Evolutionary conservation across 2,329 filamentous ascomycete species (phyloP).

Genomic region (Rachicladosporium sp.): DNA sequence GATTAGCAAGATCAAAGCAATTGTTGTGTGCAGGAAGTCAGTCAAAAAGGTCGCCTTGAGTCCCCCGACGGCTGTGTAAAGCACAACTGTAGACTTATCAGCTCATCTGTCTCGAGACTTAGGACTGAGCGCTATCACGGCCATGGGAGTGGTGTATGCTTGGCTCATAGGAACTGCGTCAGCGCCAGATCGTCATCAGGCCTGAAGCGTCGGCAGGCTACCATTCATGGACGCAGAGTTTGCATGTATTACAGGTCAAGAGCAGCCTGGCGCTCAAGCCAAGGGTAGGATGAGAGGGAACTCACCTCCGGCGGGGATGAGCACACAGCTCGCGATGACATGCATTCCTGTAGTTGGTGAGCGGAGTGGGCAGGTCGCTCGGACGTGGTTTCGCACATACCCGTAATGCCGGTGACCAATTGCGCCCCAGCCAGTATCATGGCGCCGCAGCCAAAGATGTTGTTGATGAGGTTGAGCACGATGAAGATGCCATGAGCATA

Average conservation of each 20-base stretch:
- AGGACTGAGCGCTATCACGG: too few species aligned
- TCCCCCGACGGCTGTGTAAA: conserved; percentile 38
- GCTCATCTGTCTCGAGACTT: neutral
- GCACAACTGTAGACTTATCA: conserved; percentile 25
- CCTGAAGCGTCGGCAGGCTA: neutral
- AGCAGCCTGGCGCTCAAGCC: too few species aligned
- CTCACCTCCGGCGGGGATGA: conserved; percentile 35
- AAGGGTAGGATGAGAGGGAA: too few species aligned
- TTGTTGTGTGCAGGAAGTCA: conserved; percentile 36
- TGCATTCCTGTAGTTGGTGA: too few species aligned
- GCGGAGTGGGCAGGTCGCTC: too few species aligned
- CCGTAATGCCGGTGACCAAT: conserved; percentile 27
- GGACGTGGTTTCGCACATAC: too few species aligned
- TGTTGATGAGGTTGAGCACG: conserved; percentile 19
- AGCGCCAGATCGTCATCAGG: too few species aligned
- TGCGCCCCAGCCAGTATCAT: conserved; percentile 20
- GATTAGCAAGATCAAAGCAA: conserved; percentile 37
- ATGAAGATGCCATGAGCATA: conserved; percentile 17
- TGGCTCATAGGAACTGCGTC: too few species aligned
- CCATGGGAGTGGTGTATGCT: too few species aligned
- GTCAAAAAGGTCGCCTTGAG: conserved; percentile 39
- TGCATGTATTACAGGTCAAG: too few species aligned
- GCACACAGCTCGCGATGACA: conserved; percentile 33
- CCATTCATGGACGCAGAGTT: neutral
- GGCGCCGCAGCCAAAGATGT: conserved; percentile 27